Conservation (phyloP, 2,329 filamentous ascomycete species). For the Byssoonygena ceratinophila region DNA sequence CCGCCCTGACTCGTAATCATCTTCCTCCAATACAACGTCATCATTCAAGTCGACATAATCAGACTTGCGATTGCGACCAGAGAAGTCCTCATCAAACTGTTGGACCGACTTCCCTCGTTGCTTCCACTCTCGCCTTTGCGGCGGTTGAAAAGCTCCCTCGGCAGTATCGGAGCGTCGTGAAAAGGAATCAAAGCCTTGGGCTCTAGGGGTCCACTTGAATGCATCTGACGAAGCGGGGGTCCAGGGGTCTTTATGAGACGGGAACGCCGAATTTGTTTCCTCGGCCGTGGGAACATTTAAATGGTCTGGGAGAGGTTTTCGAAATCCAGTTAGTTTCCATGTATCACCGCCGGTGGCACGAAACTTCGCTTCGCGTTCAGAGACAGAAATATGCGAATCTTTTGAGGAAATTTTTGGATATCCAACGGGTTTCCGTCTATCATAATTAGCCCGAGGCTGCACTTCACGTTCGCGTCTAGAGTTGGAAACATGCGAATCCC, state of each 20-base stretch:
- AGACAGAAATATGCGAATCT: too few species aligned
- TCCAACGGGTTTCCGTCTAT: too few species aligned
- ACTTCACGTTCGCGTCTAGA: too few species aligned
- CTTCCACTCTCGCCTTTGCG: neutral
- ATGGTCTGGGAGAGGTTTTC: neutral
- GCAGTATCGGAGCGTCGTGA: neutral
- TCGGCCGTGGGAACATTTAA: neutral
- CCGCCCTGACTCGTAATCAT: constrained; percentile 5
- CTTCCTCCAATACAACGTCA: constrained; percentile 10
- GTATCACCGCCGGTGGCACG: neutral
- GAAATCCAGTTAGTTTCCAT: neutral
- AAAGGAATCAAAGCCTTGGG: neutral
- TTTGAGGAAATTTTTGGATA: too few species aligned
- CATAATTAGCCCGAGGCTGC: too few species aligned
- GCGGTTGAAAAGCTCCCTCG: neutral
- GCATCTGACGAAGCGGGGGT: neutral
- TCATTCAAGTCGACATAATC: constrained; percentile 16
- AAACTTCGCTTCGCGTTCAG: neutral
- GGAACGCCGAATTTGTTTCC: neutral
- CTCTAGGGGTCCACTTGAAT: too few species aligned
- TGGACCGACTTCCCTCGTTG: neutral
- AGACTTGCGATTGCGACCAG: neutral
- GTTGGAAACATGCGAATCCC: too few species aligned
- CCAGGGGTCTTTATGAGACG: neutral
- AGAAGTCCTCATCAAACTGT: neutral